phyloP scores from a whole-genome alignment of 768 basidiomycete species.

The Dendrothele bispora region DNA sequence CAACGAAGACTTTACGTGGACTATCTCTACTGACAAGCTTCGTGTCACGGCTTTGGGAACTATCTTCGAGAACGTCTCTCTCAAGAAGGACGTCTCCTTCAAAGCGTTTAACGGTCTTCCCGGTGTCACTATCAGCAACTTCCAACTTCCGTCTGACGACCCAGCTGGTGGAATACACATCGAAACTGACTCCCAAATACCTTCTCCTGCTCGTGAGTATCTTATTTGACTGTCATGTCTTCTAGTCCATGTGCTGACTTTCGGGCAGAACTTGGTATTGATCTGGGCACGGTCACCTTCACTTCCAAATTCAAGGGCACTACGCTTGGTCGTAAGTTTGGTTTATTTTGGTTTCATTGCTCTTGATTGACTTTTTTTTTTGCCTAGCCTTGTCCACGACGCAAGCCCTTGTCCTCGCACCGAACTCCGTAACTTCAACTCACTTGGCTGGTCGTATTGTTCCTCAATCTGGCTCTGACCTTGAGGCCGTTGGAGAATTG shows the following conservation, averaged over 20 bases:
- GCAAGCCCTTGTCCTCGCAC: constrained; percentile 48
- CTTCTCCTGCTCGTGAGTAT: constrained; percentile 62
- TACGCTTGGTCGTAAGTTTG: constrained; percentile 58
- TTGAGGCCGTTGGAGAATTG: constrained; percentile 56
- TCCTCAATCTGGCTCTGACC: constrained; percentile 55
- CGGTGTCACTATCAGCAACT: constrained; percentile 70
- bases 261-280: constrained; percentile 61
- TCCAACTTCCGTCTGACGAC: constrained; percentile 67
- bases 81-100: constrained; percentile 61
- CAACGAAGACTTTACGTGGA: constrained; percentile 66
- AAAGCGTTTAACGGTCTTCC: constrained; percentile 73
- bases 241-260: constrained; percentile 9
- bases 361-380: too few species aligned
- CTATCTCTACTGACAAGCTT: constrained; percentile 63
- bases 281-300: constrained; percentile 66
- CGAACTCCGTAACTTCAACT: constrained; percentile 44
- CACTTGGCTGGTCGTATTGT: constrained; percentile 66
- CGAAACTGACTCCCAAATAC: constrained; percentile 65
- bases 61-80: constrained; percentile 62
- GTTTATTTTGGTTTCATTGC: too few species aligned
- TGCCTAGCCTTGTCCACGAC: constrained; percentile 51
- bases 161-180: constrained; percentile 70
- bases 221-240: neutral
- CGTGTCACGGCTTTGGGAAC: constrained; percentile 66
- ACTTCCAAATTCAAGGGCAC: constrained; percentile 56